phyloP scores from a whole-genome alignment of 192 early-diverging fungal genomes.

The Gorgonomyces haynaldii region DNA sequence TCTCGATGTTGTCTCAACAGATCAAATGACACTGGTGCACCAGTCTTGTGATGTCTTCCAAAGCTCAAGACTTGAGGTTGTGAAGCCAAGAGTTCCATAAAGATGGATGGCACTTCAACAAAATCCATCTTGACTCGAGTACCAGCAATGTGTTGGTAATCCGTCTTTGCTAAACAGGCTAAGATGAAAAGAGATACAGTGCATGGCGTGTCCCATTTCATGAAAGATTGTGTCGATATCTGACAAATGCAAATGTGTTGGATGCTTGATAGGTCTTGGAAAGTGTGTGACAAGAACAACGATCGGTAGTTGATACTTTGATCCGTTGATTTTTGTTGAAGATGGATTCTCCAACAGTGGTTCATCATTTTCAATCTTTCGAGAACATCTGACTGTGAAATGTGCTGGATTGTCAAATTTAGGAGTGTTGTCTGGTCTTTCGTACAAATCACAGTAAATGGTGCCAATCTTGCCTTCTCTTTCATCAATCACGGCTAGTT shows the following conservation, averaged over 20 bases:
- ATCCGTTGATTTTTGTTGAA: constrained; percentile 2
- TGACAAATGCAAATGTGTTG: constrained; percentile 56
- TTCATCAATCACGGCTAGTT: constrained; percentile 83
- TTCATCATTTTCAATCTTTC: constrained; percentile 72
- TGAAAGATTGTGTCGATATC: constrained; percentile 97
- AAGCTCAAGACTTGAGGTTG: constrained; percentile 65
- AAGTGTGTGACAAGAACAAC: constrained; percentile 40
- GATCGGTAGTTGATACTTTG: constrained; percentile 33
- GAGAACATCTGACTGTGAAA: constrained; percentile 85
- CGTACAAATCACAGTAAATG: constrained; percentile 90
- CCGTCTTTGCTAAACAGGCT: constrained; percentile 85
- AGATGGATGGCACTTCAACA: constrained; percentile 92
- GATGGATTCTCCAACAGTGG: constrained; percentile 2
- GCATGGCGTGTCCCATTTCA: constrained; percentile 99
- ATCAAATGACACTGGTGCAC: constrained; percentile 39
- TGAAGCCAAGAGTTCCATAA: constrained; percentile 85
- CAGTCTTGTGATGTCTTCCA: constrained; percentile 63
- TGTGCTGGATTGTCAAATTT: constrained; percentile 80
- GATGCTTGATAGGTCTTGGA: constrained; percentile 18
- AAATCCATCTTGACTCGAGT: constrained; percentile 92
- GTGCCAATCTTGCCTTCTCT: constrained; percentile 73
- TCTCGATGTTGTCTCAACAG: constrained; percentile 7
- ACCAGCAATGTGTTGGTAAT: constrained; percentile 92
- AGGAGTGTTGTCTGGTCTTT: constrained; percentile 44
- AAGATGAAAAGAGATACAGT: constrained; percentile 41